Evolutionary conservation across 768 basidiomycete species (phyloP).

Genomic region (Mycena amicta): DNA sequence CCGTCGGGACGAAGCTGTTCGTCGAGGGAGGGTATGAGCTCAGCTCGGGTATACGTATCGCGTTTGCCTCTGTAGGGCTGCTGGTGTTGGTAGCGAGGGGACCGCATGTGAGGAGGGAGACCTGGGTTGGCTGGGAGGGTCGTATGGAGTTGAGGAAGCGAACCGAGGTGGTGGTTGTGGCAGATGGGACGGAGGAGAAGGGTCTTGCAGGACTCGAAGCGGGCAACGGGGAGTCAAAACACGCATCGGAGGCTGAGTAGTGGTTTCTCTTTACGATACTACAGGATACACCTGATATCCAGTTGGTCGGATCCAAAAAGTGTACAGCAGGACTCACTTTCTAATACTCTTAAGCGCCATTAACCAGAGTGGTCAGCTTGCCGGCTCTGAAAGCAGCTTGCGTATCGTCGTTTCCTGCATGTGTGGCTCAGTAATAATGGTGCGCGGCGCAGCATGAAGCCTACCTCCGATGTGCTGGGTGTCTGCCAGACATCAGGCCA

Average conservation of each 20-base stretch:
- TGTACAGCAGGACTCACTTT: too few species aligned
- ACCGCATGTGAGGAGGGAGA: slow-evolving; percentile 40
- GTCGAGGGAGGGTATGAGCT: slow-evolving; percentile 53
- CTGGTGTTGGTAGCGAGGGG: slow-evolving; percentile 50
- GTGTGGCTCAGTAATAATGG: too few species aligned
- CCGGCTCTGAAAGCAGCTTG: slow-evolving; percentile 33
- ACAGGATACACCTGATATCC: too few species aligned
- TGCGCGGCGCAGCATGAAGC: too few species aligned
- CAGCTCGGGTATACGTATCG: slow-evolving; percentile 48
- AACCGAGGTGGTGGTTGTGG: too few species aligned
- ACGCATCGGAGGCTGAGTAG: too few species aligned
- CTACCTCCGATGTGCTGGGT: slow-evolving; percentile 59
- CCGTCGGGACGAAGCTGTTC: slow-evolving; percentile 56
- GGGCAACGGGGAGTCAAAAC: too few species aligned
- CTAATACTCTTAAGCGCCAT: not conserved
- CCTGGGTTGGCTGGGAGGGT: slow-evolving; percentile 43
- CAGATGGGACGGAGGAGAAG: too few species aligned
- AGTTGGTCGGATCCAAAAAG: too few species aligned
- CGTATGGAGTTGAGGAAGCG: slow-evolving; percentile 23
- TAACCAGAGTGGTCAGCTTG: slow-evolving; percentile 10
- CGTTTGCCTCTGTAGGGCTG: slow-evolving; percentile 43
- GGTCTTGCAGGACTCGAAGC: too few species aligned
- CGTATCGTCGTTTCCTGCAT: slow-evolving; percentile 43
- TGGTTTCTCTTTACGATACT: too few species aligned
- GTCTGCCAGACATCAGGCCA: slow-evolving; percentile 32